These are phyloP conservation scores for Hypoxylon sp. DNA, from an alignment of 2,329 filamentous ascomycete genomes.

Conservation along the genomic window DNA sequence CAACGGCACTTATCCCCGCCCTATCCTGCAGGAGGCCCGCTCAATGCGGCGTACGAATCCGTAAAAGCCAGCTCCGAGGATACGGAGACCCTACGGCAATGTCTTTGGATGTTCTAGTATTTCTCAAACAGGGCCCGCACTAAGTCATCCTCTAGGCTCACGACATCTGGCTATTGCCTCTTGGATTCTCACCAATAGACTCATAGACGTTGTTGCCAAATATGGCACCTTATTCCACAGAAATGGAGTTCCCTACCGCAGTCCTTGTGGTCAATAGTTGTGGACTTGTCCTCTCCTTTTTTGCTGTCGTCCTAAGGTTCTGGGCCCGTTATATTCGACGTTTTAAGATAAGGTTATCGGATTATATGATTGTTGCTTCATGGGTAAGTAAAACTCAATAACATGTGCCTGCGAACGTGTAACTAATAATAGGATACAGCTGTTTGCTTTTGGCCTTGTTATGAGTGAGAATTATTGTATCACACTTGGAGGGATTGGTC, in stretches of 20 bases:
- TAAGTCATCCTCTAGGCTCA: neutral
- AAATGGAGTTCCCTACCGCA: conserved; percentile 25
- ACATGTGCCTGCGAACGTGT: neutral
- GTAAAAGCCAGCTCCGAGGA: neutral
- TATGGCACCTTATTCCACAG: conserved; percentile 24
- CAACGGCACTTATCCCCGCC: conserved; percentile 8
- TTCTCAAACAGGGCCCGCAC: conserved; percentile 8
- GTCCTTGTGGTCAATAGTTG: conserved; percentile 28
- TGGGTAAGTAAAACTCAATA: conserved; percentile 18
- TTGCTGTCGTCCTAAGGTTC: conserved; percentile 14
- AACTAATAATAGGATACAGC: neutral
- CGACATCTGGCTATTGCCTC: neutral
- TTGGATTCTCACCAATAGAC: neutral
- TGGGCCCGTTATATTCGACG: conserved; percentile 25
- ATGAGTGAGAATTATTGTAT: conserved; percentile 21
- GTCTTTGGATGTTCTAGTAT: conserved; percentile 2
- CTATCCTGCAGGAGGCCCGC: conserved; percentile 2
- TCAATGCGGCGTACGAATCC: neutral
- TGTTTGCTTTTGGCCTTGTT: conserved; percentile 15
- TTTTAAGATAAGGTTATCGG: conserved; percentile 16
- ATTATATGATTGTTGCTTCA: conserved; percentile 27
- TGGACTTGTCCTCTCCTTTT: conserved; percentile 25
- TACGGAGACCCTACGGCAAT: conserved; percentile 1
- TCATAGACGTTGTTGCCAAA: neutral
- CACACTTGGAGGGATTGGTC: conserved; percentile 11